These are phyloP conservation scores for Phytophthora colocasiae DNA, from an alignment of 352 stramenopile species.

Conservation along the genomic window DNA sequence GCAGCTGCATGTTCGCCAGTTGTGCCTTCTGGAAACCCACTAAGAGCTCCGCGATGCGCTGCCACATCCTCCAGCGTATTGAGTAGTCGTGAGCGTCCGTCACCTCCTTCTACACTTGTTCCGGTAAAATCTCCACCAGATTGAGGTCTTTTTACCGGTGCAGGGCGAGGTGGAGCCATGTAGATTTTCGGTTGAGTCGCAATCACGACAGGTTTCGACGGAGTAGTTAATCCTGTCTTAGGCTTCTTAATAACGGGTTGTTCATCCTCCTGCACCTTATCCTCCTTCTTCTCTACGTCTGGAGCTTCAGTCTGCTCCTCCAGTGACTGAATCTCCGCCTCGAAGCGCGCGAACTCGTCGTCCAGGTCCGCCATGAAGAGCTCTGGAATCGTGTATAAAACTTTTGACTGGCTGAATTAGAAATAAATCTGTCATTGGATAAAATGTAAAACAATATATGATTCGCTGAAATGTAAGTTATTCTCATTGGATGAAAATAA, in stretches of 20 bases:
- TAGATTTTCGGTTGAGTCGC: constrained; percentile 66
- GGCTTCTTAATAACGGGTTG: constrained; percentile 40
- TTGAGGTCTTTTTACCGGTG: constrained; percentile 42
- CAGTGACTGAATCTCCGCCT: constrained; percentile 83
- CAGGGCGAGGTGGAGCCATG: constrained; percentile 72
- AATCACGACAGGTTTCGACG: constrained; percentile 37
- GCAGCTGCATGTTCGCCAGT: constrained; percentile 52
- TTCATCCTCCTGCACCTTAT: constrained; percentile 28
- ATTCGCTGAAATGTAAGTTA: constrained; percentile 25
- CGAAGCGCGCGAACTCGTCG: constrained; percentile 85
- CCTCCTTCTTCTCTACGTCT: constrained; percentile 3
- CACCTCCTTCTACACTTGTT: not conserved
- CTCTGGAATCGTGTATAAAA: not conserved
- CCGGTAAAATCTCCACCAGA: constrained; percentile 1
- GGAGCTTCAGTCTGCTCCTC: constrained; percentile 44
- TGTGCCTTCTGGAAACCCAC: constrained; percentile 66
- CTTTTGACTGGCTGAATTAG: constrained; percentile 20
- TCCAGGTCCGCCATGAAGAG: constrained; percentile 67
- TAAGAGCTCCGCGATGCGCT: constrained; percentile 67
- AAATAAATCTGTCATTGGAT: not conserved
- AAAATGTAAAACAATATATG: not conserved
- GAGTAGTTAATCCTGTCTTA: constrained; percentile 9
- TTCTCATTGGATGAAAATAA: constrained; percentile 29
- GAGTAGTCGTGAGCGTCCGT: constrained; percentile 35
- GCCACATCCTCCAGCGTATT: constrained; percentile 60